A percentile compares a stretch with the other conserved stretches of the same genome.
These are phyloP conservation scores for Candida albicans DNA, from an alignment of 1,139 yeast species.

Conservation along the genomic window DNA sequence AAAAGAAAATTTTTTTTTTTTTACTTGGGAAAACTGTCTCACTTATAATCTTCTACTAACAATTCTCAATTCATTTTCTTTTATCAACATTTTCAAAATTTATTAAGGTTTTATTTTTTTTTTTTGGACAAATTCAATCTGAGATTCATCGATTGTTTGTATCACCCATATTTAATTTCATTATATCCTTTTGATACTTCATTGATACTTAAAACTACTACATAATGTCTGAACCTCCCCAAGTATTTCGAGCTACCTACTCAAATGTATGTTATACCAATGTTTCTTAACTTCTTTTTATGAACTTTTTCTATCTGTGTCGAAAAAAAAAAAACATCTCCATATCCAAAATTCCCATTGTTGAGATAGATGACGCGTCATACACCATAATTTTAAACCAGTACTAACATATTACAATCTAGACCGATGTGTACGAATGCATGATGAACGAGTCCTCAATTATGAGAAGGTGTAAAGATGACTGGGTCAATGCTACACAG, in stretches of 20 bases:
- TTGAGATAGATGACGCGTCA: slow-evolving; percentile 11
- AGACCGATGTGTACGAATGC: slow-evolving; percentile 80
- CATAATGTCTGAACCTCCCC: slow-evolving; percentile 11
- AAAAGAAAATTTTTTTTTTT: neutral
- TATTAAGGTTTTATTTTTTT: neutral
- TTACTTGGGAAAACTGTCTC: neutral
- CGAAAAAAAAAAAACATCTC: neutral
- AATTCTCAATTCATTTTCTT: neutral
- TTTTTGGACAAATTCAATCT: neutral
- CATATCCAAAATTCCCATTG: neutral
- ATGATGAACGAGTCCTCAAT: slow-evolving; percentile 80
- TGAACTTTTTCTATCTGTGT: neutral
- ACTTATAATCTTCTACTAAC: neutral
- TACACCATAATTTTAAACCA: neutral
- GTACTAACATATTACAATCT: slow-evolving; percentile 11
- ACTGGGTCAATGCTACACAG: slow-evolving; percentile 98
- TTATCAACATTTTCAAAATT: neutral
- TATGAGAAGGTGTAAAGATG: slow-evolving; percentile 88
- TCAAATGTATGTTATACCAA: slow-evolving; percentile 15
- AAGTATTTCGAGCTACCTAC: slow-evolving; percentile 17
- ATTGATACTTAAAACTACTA: too few species aligned
- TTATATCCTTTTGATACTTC: too few species aligned
- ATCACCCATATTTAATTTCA: neutral
- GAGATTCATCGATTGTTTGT: neutral
- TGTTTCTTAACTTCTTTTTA: neutral